Evolutionary conservation across 352 stramenopile species (phyloP).

Genomic region (Phytophthora uliginosa): DNA sequence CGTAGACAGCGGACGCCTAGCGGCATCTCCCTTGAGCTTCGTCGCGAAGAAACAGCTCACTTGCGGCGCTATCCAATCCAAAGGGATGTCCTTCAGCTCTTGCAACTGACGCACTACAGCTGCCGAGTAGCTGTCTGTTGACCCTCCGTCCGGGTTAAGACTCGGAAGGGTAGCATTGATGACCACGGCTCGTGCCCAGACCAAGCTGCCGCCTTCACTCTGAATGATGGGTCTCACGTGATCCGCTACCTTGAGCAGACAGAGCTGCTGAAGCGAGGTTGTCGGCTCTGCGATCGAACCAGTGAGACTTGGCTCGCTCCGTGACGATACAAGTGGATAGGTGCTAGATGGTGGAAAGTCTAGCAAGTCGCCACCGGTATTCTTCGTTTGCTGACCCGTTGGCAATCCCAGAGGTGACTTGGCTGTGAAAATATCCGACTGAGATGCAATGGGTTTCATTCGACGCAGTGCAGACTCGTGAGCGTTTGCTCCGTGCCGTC

Average conservation of each 20-base stretch:
- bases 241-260: slow-evolving; percentile 63
- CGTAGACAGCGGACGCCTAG: slow-evolving; percentile 70
- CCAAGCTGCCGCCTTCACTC: slow-evolving; percentile 60
- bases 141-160: slow-evolving; percentile 7
- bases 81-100: slow-evolving; percentile 47
- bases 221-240: slow-evolving; percentile 50
- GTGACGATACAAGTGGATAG: slow-evolving; percentile 29
- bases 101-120: slow-evolving; percentile 54
- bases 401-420: slow-evolving; percentile 26
- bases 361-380: background rate
- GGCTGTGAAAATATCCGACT: slow-evolving; percentile 39
- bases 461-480: slow-evolving; percentile 31
- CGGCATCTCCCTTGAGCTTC: slow-evolving; percentile 74
- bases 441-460: slow-evolving; percentile 39
- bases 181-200: slow-evolving; percentile 80
- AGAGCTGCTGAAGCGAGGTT: slow-evolving; percentile 55
- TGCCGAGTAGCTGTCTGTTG: slow-evolving; percentile 29
- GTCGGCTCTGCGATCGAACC: slow-evolving; percentile 27
- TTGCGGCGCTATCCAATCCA: slow-evolving; percentile 74
- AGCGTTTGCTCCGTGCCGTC: slow-evolving; percentile 14
- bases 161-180: slow-evolving; percentile 38
- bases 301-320: slow-evolving; percentile 53
- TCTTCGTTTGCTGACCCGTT: background rate
- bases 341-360: background rate
- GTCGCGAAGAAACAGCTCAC: slow-evolving; percentile 85